Evolutionary conservation across 768 basidiomycete species (phyloP).

Genomic region (Sistotremastrum suecicum): DNA sequence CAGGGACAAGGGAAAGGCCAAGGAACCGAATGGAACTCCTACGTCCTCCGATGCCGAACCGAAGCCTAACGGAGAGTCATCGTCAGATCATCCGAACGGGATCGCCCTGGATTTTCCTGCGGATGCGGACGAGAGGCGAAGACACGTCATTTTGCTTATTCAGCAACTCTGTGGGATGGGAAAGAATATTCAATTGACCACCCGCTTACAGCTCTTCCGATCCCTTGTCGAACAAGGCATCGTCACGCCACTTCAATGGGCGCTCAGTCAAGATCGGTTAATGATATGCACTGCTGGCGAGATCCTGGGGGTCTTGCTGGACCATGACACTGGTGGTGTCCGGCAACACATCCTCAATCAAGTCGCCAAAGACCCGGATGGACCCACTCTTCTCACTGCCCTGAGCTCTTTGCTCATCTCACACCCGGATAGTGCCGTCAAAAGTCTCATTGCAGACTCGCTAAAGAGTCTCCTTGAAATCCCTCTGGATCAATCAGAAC

Average conservation of each 20-base stretch:
- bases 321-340: constrained; percentile 83
- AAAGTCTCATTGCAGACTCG: constrained; percentile 84
- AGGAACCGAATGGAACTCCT: background rate
- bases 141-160: constrained; percentile 74
- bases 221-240: constrained; percentile 79
- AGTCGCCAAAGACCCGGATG: constrained; percentile 54
- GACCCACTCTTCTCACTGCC: constrained; percentile 60
- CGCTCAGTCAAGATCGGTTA: constrained; percentile 39
- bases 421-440: constrained; percentile 73
- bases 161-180: constrained; percentile 92
- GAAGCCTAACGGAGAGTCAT: constrained; percentile 27
- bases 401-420: constrained; percentile 65
- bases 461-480: constrained; percentile 73
- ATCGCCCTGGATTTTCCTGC: constrained; percentile 36
- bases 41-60: constrained; percentile 11
- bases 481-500: constrained; percentile 27
- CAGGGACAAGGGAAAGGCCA: constrained; percentile 7
- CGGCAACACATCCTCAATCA: constrained; percentile 78
- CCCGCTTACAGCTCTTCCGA: constrained; percentile 76
- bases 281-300: constrained; percentile 80
- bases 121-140: constrained; percentile 40
- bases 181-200: constrained; percentile 87
- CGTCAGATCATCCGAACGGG: constrained; percentile 8
- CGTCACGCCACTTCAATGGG: constrained; percentile 88
- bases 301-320: constrained; percentile 69